Base-by-base conservation (phyloP, 2,329 filamentous ascomycete genomes). In the Conoideocrella luteorostrata region DNA sequence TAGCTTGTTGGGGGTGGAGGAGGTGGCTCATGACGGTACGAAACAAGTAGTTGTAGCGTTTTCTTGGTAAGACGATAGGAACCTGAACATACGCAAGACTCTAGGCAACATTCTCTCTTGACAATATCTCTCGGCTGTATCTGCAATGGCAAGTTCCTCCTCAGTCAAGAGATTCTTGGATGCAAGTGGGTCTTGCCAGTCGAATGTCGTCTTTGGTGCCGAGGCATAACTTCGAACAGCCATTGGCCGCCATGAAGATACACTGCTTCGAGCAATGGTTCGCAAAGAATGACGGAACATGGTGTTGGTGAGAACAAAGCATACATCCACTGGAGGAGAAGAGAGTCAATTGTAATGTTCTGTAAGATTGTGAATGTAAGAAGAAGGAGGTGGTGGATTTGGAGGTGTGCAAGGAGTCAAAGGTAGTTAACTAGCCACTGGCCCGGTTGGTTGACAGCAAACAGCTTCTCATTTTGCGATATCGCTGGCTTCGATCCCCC, bases 61-160 rank as follows among this genome's bases (percentile, higher is more conserved):
- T 28, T 15, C 2, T 12, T 5, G 17, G 4, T 5, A 9, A 7
- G 10, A 5, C 2, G 4, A 28, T 4, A n/a, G 18, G n/a, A 10
- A 33, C 6, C 4, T n/a, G 13, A 20, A 65, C 78, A 53, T 74
- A 95, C 90, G 84, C 47, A 96, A 74, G 40, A 98, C 85, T 51
- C 91, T 76, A 40, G 93, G 93, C 33, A 86, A 71, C 69, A 98
- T 74, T 47, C 80, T 79, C 62, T 97, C 90, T 65, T 97, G 91
- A 62, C 90, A 97, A 60, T 97, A 98, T 48, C 87, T 78, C 65
- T 95, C 86, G 26, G 91, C 91, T 5, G 88, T 95, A 56, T 96
- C 88, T 33, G 85, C 76, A 52, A 98, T 91, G 12, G 90, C 88
- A 51, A 88, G 62, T 65, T 98, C 93, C 47, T 98, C 93, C 52